Evolutionary conservation across 2,329 filamentous ascomycete genomes (phyloP).

Genomic region (Botrytis fabae): DNA sequence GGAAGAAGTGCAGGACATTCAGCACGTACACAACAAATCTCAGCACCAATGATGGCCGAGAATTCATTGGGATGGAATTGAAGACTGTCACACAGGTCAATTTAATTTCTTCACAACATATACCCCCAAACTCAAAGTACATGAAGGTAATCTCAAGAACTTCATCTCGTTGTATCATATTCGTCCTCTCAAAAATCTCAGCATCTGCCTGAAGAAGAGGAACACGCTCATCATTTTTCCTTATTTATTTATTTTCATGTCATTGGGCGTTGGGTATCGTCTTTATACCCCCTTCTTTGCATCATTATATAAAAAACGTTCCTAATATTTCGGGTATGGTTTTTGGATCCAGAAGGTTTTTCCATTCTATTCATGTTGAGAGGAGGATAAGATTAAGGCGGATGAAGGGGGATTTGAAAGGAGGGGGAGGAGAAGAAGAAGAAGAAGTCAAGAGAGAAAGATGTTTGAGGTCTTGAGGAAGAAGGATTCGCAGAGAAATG

Average conservation of each 20-base stretch:
- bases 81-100: conserved; percentile 33
- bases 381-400: background rate
- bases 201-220: conserved; percentile 30
- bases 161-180: conserved; percentile 36
- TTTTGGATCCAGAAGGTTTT: conserved; percentile 34
- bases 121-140: conserved; percentile 29
- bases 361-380: conserved; percentile 20
- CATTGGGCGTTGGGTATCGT: conserved; percentile 38
- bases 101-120: conserved; percentile 29
- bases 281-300: conserved; percentile 36
- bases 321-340: conserved; percentile 34
- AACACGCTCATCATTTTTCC: conserved; percentile 33
- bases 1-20: conserved; percentile 45
- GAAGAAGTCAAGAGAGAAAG: background rate
- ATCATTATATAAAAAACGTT: conserved; percentile 33
- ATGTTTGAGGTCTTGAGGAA: background rate
- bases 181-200: conserved; percentile 22
- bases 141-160: conserved; percentile 23
- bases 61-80: conserved; percentile 78
- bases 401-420: background rate
- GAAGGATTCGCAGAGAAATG: background rate
- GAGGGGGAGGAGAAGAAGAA: background rate
- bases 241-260: conserved; percentile 37
- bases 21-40: conserved; percentile 67
- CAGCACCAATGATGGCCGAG: conserved; percentile 72